phyloP scores from a whole-genome alignment of 768 basidiomycete species.

The Saitozyma podzolica region DNA sequence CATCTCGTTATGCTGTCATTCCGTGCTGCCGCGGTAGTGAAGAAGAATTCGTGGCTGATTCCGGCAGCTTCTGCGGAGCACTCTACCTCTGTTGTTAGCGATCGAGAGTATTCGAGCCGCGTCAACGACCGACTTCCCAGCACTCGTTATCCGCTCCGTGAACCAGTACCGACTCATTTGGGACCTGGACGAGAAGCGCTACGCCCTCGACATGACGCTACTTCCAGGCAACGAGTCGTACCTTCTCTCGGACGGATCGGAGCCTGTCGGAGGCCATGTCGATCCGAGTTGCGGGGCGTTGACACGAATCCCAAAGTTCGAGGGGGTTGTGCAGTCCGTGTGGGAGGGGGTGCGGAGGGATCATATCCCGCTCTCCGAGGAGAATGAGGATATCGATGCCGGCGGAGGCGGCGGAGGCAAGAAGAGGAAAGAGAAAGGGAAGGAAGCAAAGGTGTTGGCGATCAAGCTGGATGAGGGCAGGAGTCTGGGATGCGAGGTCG shows the following conservation, averaged over 20 bases:
- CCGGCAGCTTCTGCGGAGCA: conserved; percentile 66
- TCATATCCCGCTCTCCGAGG: not conserved
- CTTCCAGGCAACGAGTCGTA: conserved; percentile 18
- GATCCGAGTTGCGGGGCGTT: conserved; percentile 16
- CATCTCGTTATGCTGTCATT: conserved; percentile 53
- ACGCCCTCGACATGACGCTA: conserved; percentile 27
- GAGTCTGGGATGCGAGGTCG: conserved; percentile 15
- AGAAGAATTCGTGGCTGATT: not conserved
- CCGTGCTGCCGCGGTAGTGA: not conserved
- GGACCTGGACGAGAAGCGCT: conserved; percentile 27
- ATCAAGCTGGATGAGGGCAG: conserved; percentile 12
- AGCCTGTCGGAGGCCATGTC: not conserved
- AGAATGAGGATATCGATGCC: not conserved
- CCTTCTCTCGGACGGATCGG: conserved; percentile 14
- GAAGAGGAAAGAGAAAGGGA: not conserved
- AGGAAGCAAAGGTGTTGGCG: conserved; percentile 1
- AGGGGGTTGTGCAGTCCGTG: not conserved
- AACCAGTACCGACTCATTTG: conserved; percentile 29
- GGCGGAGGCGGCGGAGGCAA: not conserved
- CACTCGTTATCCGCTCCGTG: conserved; percentile 22
- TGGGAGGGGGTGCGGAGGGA: conserved; percentile 1
- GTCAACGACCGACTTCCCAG: conserved; percentile 1
- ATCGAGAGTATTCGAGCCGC: conserved; percentile 56
- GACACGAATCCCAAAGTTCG: conserved; percentile 5
- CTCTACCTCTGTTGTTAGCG: conserved; percentile 73